These are phyloP conservation scores for Candida adriatica DNA, from an alignment of 805 yeast genomes.

Conservation along the genomic window DNA sequence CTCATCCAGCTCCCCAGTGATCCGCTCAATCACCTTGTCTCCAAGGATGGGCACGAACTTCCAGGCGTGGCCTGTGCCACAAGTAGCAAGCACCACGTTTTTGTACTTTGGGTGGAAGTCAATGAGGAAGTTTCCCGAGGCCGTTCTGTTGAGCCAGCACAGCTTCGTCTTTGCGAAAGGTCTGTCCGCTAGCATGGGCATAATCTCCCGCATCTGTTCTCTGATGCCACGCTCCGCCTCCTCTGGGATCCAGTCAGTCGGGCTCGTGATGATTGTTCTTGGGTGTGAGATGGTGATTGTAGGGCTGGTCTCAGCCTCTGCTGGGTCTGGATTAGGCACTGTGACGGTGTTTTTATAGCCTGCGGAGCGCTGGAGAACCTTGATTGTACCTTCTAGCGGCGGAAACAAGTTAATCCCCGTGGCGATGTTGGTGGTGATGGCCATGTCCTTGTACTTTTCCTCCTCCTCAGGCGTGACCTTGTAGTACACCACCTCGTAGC, in stretches of 20 bases:
- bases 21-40: slow-evolving; percentile 6
- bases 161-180: slow-evolving; percentile 26
- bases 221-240: slow-evolving; percentile 7
- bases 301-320: not conserved
- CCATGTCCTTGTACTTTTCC: slow-evolving; percentile 2
- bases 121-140: slow-evolving; percentile 22
- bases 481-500: slow-evolving; percentile 10
- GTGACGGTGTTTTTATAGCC: slow-evolving; percentile 6
- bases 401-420: slow-evolving; percentile 11
- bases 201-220: slow-evolving; percentile 23
- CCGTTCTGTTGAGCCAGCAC: slow-evolving; percentile 30
- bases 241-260: slow-evolving; percentile 10
- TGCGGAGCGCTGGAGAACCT: slow-evolving; percentile 7
- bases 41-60: slow-evolving; percentile 26
- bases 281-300: slow-evolving; percentile 4
- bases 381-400: slow-evolving; percentile 6
- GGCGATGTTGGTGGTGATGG: slow-evolving; percentile 8
- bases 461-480: slow-evolving; percentile 6
- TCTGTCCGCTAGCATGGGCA: slow-evolving; percentile 6
- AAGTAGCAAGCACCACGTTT: slow-evolving; percentile 25
- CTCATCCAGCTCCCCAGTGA: slow-evolving; percentile 5
- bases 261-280: slow-evolving; percentile 5
- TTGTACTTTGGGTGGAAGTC: slow-evolving; percentile 21
- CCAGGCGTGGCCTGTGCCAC: slow-evolving; percentile 27
- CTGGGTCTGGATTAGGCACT: too few species aligned